phyloP scores from a whole-genome alignment of 106 monocot species.

The Agapanthus africanus region DNA sequence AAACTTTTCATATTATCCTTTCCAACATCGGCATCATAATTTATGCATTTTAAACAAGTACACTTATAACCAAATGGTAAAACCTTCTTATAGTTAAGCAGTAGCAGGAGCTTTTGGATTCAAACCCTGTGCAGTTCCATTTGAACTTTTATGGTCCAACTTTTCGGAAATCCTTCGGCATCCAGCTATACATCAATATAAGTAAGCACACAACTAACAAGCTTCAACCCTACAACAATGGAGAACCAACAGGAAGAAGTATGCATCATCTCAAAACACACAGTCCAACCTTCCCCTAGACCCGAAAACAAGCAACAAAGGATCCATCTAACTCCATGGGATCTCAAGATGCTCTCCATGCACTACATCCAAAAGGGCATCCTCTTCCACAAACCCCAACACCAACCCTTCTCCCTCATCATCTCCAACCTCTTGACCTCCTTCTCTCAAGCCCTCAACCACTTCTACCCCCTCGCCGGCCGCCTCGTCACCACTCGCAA shows the following conservation, averaged over 20 bases:
- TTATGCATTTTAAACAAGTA: no score
- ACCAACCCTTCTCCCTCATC: neutral
- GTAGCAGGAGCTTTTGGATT: no score
- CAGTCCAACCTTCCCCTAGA: slow-evolving; percentile 1
- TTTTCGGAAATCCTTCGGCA: no score
- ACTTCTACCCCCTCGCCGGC: slow-evolving; percentile 50
- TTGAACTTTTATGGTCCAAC: no score
- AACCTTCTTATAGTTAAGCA: no score
- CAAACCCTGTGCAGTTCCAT: no score
- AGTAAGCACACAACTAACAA: neutral
- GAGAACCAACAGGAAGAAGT: neutral
- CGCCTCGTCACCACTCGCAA: slow-evolving; percentile 16
- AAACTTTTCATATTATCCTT: no score
- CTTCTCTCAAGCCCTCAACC: slow-evolving; percentile 21
- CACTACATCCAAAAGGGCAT: slow-evolving; percentile 29
- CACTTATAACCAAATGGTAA: no score
- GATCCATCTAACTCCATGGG: slow-evolving; percentile 25
- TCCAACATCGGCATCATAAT: no score
- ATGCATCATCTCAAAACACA: neutral
- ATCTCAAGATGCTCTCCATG: slow-evolving; percentile 16
- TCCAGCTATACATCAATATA: no score
- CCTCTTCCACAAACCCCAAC: slow-evolving; percentile 15
- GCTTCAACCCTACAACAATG: neutral
- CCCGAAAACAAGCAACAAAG: neutral
- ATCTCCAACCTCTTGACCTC: slow-evolving; percentile 18